Base-by-base conservation (phyloP, 2,329 filamentous ascomycete genomes). In the Curvularia spicifera region DNA sequence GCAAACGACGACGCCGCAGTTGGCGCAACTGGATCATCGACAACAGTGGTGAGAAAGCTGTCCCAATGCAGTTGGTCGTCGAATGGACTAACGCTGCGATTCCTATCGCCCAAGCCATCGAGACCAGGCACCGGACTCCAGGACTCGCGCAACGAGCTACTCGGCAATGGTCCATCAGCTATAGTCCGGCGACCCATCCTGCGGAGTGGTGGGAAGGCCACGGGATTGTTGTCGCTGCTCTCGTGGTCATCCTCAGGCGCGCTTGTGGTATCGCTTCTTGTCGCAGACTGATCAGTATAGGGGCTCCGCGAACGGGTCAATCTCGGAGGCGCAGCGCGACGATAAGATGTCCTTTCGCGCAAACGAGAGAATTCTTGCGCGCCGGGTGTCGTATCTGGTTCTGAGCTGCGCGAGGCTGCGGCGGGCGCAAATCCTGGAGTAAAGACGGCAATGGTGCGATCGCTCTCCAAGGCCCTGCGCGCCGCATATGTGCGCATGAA, bases 1-100 rank as follows among this genome's bases (percentile, higher is more conserved):
- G 88, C 85, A 73, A 97, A 97, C 0, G 93, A 97, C 0, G 92
- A 93, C 29, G 90, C 87, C 1, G 87, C 85, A 67, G 90, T 96
- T 0, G 93, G 91, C 2, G 91, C 84, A 60, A 91, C 89, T 15
- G 89, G 87, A 73, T 97, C 93, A 0, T 91, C 91, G 0, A 90
- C 89, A 60, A 97, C 84, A 0, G 91, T 96, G 6, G 85, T 89
- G 56, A 93, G 81, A 52, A 97, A 86, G 3, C 88, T 91, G 59
- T 94, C 89, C 93, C 93, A 97, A 49, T 84, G 82, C 61, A 86
- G 84, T 43, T 67, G 54, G 26, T 68, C 70, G 18, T 78, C 79
- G 50, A 81, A 79, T 5, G 89, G 89, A 71, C 89, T 93, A n/a
- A 91, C 79, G 75, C 92, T 96, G 66, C 92, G 87, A 62, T 91